Evolutionary conservation across 2,329 filamentous ascomycete genomes (phyloP), one percentile per base, ranked within the genome.

Genomic region (Bipolaris oryzae): DNA sequence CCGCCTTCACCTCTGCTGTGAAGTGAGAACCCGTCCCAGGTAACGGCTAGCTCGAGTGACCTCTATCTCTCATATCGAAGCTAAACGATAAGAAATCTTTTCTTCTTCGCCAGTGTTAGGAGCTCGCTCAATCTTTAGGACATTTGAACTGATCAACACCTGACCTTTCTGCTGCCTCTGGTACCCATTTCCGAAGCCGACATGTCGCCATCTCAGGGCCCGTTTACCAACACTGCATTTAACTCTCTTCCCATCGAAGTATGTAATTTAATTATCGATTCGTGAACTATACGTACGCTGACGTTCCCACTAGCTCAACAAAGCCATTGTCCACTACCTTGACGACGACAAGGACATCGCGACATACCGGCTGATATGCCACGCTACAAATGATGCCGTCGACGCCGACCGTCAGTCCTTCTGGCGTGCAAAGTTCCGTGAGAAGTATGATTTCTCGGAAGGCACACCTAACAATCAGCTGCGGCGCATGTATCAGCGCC

Each of bases 371-470:
- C 53, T 64, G 1, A 61, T 78, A 18, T 83, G 81, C 69, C 68
- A 63, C 7, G 63, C 61, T 3, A 77, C 78, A 0, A 66, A 72
- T 33, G 51, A 73, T 59, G 75, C 79, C 6, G 67, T 83, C 50
- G 73, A 79, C 28, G 74, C 69, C 5, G 74, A 78, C 39, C 62
- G 73, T 9, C 53, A 62, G 21, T 78, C 76, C 6, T 80, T 84
- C 64, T 85, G 82, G 82, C 77, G 79, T 34, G 60, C 66, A 35
- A 75, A 72, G 16, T 85, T 81, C 61, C 65, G 73, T 13, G 53
- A 69, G 20, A 70, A 54, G 23, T 85, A 78, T 60, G 82, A 82
- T 31, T 54, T 62, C 46, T 59, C 57, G 3, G 34, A 56, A 0
- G 57, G 61, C 46, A 50, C 44, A 23, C 39, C 68, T 42, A 74